Evolutionary conservation across 495 filamentous ascomycete species (phyloP).

Genomic region (Penicillium odoratum): DNA sequence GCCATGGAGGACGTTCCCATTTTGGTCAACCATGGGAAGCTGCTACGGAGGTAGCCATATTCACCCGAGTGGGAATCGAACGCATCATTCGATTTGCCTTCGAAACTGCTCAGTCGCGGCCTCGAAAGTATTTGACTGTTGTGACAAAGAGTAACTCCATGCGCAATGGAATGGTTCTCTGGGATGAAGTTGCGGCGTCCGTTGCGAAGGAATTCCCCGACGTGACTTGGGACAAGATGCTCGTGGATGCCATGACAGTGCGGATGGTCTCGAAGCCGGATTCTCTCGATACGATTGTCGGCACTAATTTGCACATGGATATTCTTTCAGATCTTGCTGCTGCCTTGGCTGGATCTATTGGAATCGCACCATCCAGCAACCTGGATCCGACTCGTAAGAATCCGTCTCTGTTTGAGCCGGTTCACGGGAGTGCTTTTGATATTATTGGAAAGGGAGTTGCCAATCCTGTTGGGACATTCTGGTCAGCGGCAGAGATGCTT

Average conservation of each 20-base stretch:
- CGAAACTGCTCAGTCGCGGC: constrained; percentile 39
- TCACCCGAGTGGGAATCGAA: constrained; percentile 47
- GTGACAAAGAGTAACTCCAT: constrained; percentile 55
- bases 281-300: constrained; percentile 52
- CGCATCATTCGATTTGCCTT: constrained; percentile 53
- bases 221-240: constrained; percentile 50
- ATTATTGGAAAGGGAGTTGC: constrained; percentile 65
- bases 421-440: constrained; percentile 62
- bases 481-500: constrained; percentile 65
- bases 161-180: constrained; percentile 51
- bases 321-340: constrained; percentile 54
- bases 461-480: constrained; percentile 66
- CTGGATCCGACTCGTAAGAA: constrained; percentile 57
- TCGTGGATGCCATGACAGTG: constrained; percentile 54
- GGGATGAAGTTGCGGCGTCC: constrained; percentile 45
- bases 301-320: constrained; percentile 53
- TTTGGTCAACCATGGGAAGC: constrained; percentile 43
- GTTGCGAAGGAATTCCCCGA: constrained; percentile 48
- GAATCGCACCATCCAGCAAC: constrained; percentile 55
- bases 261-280: constrained; percentile 50
- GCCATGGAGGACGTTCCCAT: constrained; percentile 49
- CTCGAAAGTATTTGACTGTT: constrained; percentile 45
- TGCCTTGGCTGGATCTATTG: constrained; percentile 48
- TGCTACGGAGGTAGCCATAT: constrained; percentile 50
- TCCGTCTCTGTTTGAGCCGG: constrained; percentile 62